These are phyloP conservation scores for Cornus controversa DNA, from an alignment of 148 eudicot genomes.

Conservation along the genomic window DNA sequence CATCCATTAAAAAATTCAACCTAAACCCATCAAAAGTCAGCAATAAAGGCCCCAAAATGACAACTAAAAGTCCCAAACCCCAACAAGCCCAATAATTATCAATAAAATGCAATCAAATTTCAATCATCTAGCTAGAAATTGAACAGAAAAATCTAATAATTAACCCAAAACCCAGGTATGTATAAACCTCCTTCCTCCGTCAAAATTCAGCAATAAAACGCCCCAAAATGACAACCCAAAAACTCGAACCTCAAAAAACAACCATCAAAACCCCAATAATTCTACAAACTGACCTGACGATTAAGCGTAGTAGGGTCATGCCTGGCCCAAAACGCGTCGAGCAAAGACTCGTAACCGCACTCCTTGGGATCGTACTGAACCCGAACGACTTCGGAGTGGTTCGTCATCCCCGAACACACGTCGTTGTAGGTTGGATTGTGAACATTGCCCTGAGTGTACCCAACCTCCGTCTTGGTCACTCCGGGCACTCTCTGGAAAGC, in stretches of 20 bases:
- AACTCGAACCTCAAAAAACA: background rate
- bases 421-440: slow-evolving; percentile 47
- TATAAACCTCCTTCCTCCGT: background rate
- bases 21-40: slow-evolving; percentile 10
- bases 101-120: too few species aligned
- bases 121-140: too few species aligned
- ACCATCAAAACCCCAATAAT: background rate
- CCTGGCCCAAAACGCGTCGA: slow-evolving; percentile 50
- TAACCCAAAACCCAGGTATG: too few species aligned
- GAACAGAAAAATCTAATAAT: too few species aligned
- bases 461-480: slow-evolving; percentile 54
- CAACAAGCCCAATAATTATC: too few species aligned
- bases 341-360: slow-evolving; percentile 39
- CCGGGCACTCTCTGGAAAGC: slow-evolving; percentile 60
- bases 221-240: background rate
- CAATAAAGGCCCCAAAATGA: background rate
- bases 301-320: slow-evolving; percentile 61
- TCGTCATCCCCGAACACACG: slow-evolving; percentile 47
- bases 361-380: slow-evolving; percentile 54
- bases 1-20: background rate
- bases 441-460: slow-evolving; percentile 41
- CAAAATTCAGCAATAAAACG: background rate
- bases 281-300: slow-evolving; percentile 39
- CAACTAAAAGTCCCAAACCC: background rate
- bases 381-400: slow-evolving; percentile 56